Base-by-base conservation (phyloP, 352 stramenopile genomes). In the Phytopythium delawarense region DNA sequence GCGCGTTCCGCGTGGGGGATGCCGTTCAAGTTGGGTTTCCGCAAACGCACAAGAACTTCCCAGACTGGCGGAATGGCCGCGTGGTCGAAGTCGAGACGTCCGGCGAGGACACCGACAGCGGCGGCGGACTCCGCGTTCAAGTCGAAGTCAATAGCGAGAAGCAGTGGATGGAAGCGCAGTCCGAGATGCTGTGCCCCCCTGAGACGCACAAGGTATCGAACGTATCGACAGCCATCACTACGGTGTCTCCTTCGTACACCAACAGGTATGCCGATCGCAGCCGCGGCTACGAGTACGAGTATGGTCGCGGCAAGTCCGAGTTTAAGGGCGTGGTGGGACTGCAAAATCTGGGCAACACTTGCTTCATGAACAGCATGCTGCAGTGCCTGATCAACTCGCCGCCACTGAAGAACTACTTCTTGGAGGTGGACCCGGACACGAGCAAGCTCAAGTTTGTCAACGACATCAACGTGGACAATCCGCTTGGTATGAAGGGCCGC, bases 391-490 rank as follows among this genome's bases (percentile, higher is more conserved):
- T 94, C 57, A 93, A 98, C 57, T 94, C 96, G n/a, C 71, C 84
- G 51, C 78, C 88, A 7, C 79, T 99, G 16, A 96, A 94, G 20
- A 70, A 92, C 51, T 99, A 98, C 71, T 99, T 99, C 70, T 67
- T 98, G 0, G 70, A 66, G 52, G 78, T 78, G 23, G 70, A 97
- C 52, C 79, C 90, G n/a, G 59, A 77, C 1, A 83, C 70, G 2
- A 69, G 69, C 4, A 60, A 57, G 11, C 59, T 57, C 18, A 60
- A 69, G 34, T 89, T 90, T 59, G 61, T 76, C 28, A 74, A 76
- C 15, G 87, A 99, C 63, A 84, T 99, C 48, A 99, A 99, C 66
- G 73, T 80, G 61, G 74, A 92, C 21, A 99, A 99, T 66, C 96
- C 97, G 21, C 81, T 99, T 4, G 87, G 84, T 4, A 92, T 94